phyloP scores from a whole-genome alignment of 352 stramenopile genomes.

The Phytophthora colocasiae region DNA sequence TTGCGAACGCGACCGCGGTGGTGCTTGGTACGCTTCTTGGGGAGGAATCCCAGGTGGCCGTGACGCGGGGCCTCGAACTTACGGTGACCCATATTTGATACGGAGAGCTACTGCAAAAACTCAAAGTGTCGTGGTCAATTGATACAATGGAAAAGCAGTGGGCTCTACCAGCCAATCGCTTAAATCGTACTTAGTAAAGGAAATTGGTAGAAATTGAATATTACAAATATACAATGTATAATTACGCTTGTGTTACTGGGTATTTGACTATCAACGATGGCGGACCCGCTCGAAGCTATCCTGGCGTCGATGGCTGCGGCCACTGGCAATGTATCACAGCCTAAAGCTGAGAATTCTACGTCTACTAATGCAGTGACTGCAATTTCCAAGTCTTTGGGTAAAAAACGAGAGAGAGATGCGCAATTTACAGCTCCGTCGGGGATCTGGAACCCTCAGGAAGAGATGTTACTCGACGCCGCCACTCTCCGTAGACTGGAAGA shows the following conservation, averaged over 20 bases:
- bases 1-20: conserved; percentile 98
- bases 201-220: not conserved
- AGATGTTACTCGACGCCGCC: conserved; percentile 38
- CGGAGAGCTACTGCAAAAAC: conserved; percentile 85
- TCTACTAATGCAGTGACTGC: not conserved
- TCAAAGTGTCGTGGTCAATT: conserved; percentile 52
- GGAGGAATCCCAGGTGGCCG: conserved; percentile 99
- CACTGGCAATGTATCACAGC: conserved; percentile 64
- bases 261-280: conserved; percentile 5
- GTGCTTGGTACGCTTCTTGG: conserved; percentile 99
- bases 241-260: not conserved
- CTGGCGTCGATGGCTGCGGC: conserved; percentile 81
- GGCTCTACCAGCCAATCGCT: conserved; percentile 37
- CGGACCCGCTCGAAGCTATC: conserved; percentile 76
- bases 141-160: not conserved
- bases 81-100: conserved; percentile 95
- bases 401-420: conserved; percentile 44
- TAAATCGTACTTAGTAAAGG: conserved; percentile 28
- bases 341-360: not conserved
- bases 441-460: conserved; percentile 66
- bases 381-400: conserved; percentile 6
- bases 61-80: conserved; percentile 98
- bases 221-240: not conserved
- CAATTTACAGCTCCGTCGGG: conserved; percentile 15
- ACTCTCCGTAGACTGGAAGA: conserved; percentile 22